Evolutionary conservation across 768 basidiomycete genomes (phyloP), one percentile per base, ranked within the genome.

Genomic region (Coprinopsis strossmayeri): DNA sequence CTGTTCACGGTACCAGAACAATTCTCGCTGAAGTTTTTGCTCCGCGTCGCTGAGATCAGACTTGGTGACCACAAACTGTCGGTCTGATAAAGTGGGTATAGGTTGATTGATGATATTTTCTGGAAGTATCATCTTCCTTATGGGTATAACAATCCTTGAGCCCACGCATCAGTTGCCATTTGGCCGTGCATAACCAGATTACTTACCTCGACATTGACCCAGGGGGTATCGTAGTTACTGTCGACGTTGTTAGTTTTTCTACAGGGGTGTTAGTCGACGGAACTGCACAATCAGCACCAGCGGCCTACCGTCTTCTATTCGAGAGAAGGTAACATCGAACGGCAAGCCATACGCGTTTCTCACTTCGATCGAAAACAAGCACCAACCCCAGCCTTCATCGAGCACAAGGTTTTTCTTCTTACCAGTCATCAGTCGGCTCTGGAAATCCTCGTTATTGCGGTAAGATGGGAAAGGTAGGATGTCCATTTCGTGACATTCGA

Each of bases 1-100:
- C 53, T 85, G 82, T 63, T 99, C 94, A 28, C 94, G 76, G 62
- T 96, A 95, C 96, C 96, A 99, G 69, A 98, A 99, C 13, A 94
- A 61, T 60, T 92, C 88, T 32, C 82, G 74, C 60, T 91, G 85
- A 9, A 71, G 59, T 35, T 69, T 71, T 52, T 85, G 76, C 55
- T 90, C 84, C 38, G 64, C 68, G 10, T 65, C 61, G 1, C 83
- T 76, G 50, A 88, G 66, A 42, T 70, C 76, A 3, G 84, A 79
- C 56, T 88, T 87, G 21, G 84, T 76, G 0, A 96, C 85, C 15
- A 98, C 82, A 62, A 94, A 97, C 61, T 99, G 96, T 23, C 91
- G 76, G 52, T 91, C 84, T 12, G 90, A 86, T 32, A 97, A 66
- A 13, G 82, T 82, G 0, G 96, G 95, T 38, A 97, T 89, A 0